Percentiles rank a stretch among this genome's conserved stretches.
Evolutionary conservation across 352 stramenopile genomes (phyloP).

Genomic region (Globisporangium parvum): DNA sequence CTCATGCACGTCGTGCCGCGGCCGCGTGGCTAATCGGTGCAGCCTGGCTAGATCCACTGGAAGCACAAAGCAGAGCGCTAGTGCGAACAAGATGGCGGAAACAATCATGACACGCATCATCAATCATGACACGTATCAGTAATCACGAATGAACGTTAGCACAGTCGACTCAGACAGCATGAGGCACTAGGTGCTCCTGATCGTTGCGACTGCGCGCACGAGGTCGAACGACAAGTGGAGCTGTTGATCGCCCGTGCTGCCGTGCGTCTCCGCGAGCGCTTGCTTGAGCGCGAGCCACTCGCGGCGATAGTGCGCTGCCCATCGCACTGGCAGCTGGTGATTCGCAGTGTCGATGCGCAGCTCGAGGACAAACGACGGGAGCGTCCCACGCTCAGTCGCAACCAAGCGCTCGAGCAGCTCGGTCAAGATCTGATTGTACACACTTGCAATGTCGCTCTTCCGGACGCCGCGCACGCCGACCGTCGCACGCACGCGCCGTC

Average conservation of each 20-base stretch:
- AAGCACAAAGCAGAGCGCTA: too few species aligned
- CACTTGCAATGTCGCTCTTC: slow-evolving; percentile 14
- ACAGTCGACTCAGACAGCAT: background rate
- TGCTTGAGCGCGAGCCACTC: slow-evolving; percentile 18
- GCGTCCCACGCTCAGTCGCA: background rate
- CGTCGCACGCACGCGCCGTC: slow-evolving; percentile 15
- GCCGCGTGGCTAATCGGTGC: too few species aligned
- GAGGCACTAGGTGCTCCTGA: background rate
- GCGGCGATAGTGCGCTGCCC: slow-evolving; percentile 11
- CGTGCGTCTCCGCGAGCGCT: slow-evolving; percentile 2
- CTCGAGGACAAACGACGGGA: slow-evolving; percentile 17
- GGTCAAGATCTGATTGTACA: slow-evolving; percentile 18
- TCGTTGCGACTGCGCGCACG: slow-evolving; percentile 2
- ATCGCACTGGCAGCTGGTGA: slow-evolving; percentile 15
- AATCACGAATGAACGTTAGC: too few species aligned
- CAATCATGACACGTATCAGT: background rate
- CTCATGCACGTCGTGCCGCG: slow-evolving; percentile 9
- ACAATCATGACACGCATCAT: background rate
- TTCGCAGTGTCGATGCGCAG: slow-evolving; percentile 19
- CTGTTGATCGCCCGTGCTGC: background rate
- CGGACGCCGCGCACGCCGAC: slow-evolving; percentile 15
- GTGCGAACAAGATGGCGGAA: too few species aligned
- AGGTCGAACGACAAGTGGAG: slow-evolving; percentile 21
- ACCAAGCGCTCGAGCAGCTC: slow-evolving; percentile 5
- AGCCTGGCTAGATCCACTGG: too few species aligned